Percentiles rank a stretch among this genome's conserved stretches.
Evolutionary conservation across 1,284 basidiomycete species (phyloP).

Genomic region (Moniliella sp.): DNA sequence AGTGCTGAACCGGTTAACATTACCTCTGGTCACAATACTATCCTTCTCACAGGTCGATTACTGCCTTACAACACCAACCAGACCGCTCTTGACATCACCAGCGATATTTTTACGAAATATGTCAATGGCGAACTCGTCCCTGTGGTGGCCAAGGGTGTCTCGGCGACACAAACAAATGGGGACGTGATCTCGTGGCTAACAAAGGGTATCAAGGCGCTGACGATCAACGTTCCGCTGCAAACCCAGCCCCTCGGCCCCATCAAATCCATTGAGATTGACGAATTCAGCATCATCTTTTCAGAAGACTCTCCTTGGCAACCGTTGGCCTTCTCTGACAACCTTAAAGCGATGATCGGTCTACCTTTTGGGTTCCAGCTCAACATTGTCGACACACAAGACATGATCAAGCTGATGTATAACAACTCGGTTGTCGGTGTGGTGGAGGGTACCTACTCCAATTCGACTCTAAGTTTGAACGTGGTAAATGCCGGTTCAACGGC

Average conservation of each 20-base stretch:
- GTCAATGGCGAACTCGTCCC: slow-evolving; percentile 46
- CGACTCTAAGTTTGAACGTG: slow-evolving; percentile 11
- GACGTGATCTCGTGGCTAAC: slow-evolving; percentile 48
- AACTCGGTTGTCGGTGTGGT: slow-evolving; percentile 41
- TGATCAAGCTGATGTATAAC: slow-evolving; percentile 43
- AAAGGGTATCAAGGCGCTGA: slow-evolving; percentile 44
- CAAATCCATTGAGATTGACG: slow-evolving; percentile 46
- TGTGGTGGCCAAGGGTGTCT: slow-evolving; percentile 44
- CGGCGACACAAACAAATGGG: slow-evolving; percentile 43
- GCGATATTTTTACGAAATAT: slow-evolving; percentile 51
- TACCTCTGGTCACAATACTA: slow-evolving; percentile 40
- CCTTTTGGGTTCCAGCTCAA: slow-evolving; percentile 54
- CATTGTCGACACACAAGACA: slow-evolving; percentile 48
- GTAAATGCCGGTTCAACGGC: slow-evolving; percentile 41
- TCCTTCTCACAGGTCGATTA: slow-evolving; percentile 46
- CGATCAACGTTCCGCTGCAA: slow-evolving; percentile 46
- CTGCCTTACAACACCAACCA: slow-evolving; percentile 41
- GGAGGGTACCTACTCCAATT: slow-evolving; percentile 8
- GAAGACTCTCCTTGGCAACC: slow-evolving; percentile 45
- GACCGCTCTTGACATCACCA: slow-evolving; percentile 41
- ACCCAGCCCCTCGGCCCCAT: slow-evolving; percentile 47
- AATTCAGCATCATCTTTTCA: slow-evolving; percentile 45
- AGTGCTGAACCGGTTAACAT: slow-evolving; percentile 28
- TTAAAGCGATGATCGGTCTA: slow-evolving; percentile 46
- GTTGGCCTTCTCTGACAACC: slow-evolving; percentile 41